A percentile compares a stretch with the other conserved stretches of the same genome.
These are phyloP conservation scores for Myriosclerotinia curreyana DNA, from an alignment of 2,329 filamentous ascomycete species.

Conservation along the genomic window DNA sequence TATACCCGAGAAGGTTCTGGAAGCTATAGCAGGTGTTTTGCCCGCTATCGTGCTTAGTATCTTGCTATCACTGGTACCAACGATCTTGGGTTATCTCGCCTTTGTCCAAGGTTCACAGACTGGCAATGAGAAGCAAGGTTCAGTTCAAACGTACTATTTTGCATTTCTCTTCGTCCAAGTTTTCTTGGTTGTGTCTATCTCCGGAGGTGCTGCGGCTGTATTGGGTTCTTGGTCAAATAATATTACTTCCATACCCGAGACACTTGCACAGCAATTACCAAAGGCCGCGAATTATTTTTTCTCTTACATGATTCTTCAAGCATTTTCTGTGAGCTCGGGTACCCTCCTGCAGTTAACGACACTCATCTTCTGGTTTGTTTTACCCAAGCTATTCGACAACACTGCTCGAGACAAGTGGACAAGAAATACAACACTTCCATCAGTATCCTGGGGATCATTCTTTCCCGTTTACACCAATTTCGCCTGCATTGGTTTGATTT, in stretches of 20 bases:
- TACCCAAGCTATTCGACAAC: constrained; percentile 77
- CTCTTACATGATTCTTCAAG: constrained; percentile 95
- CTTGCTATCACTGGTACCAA: constrained; percentile 75
- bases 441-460: constrained; percentile 85
- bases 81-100: constrained; percentile 73
- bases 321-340: constrained; percentile 84
- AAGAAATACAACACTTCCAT: constrained; percentile 73
- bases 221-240: constrained; percentile 49
- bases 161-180: constrained; percentile 91
- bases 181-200: constrained; percentile 87
- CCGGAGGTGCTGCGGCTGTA: constrained; percentile 67
- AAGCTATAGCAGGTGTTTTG: constrained; percentile 76
- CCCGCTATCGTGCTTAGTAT: constrained; percentile 74
- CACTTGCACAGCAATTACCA: constrained; percentile 76
- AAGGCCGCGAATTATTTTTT: constrained; percentile 95
- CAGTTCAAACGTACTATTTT: constrained; percentile 93
- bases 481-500: constrained; percentile 86
- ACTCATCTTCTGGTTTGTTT: constrained; percentile 75
- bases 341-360: constrained; percentile 81
- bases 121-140: constrained; percentile 71
- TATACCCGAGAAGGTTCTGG: constrained; percentile 62
- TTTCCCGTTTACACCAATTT: constrained; percentile 98
- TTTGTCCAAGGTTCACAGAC: constrained; percentile 77
- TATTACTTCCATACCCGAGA: constrained; percentile 63
- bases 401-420: constrained; percentile 81